These are phyloP conservation scores for Tetrahymena thermophila DNA, from an alignment of 73 alveolate species.

Conservation along the genomic window DNA sequence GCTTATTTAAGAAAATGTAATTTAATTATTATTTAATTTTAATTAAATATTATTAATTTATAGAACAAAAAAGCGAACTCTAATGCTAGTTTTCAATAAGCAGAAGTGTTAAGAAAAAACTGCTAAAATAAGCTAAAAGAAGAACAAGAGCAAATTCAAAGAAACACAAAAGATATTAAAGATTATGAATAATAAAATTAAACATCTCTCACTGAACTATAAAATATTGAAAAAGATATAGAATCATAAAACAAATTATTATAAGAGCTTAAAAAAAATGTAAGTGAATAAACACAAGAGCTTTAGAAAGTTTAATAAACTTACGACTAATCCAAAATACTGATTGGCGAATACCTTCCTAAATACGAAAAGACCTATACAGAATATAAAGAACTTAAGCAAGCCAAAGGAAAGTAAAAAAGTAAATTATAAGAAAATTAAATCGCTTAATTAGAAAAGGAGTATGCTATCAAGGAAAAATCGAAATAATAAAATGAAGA, in stretches of 20 bases:
- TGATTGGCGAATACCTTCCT: not conserved
- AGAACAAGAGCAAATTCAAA: not conserved
- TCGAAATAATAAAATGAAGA: not conserved
- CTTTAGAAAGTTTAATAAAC: not conserved
- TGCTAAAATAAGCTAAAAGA: not conserved
- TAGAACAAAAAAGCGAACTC: not conserved
- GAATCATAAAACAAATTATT: not conserved
- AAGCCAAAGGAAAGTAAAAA: slow-evolving; percentile 2
- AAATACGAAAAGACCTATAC: not conserved
- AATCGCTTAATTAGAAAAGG: not conserved
- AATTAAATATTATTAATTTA: not conserved
- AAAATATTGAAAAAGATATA: not conserved
- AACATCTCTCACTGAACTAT: not conserved
- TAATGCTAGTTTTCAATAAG: not conserved
- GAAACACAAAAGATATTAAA: not conserved
- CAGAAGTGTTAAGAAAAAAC: not conserved
- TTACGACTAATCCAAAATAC: not conserved
- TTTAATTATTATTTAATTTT: not conserved
- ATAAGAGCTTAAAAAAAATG: not conserved
- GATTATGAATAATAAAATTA: not conserved
- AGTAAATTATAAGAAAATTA: not conserved
- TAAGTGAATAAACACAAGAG: not conserved
- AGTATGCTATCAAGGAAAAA: not conserved
- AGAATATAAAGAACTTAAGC: not conserved
- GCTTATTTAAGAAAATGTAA: not conserved